These are phyloP conservation scores for Venturia pyrina DNA, from an alignment of 2,329 filamentous ascomycete species.

Conservation along the genomic window DNA sequence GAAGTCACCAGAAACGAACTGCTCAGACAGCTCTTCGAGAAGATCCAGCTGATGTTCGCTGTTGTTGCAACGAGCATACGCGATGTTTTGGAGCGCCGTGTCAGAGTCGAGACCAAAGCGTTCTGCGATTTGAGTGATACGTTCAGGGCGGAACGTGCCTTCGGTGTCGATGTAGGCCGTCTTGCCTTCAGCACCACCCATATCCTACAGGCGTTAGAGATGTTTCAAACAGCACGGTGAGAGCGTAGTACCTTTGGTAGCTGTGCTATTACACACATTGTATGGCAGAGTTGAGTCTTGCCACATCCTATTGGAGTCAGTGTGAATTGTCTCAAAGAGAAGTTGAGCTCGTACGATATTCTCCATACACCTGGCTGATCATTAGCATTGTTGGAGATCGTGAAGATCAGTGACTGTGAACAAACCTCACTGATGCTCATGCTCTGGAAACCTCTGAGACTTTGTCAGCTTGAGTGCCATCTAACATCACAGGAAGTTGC, in stretches of 20 bases:
- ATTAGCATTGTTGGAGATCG: not conserved
- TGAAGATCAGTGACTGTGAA: not conserved
- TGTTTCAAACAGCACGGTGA: not conserved
- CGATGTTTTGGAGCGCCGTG: conserved; percentile 55
- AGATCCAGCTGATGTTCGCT: conserved; percentile 57
- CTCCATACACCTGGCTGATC: conserved; percentile 39
- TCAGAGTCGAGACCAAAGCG: conserved; percentile 51
- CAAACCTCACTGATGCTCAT: conserved; percentile 54
- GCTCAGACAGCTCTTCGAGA: conserved; percentile 49
- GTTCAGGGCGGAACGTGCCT: conserved; percentile 57
- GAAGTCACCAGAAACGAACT: conserved; percentile 54
- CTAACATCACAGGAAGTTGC: not conserved
- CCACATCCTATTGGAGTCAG: conserved; percentile 40
- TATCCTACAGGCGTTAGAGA: conserved; percentile 31
- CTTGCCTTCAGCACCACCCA: conserved; percentile 58
- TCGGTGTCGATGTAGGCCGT: conserved; percentile 59
- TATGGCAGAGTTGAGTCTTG: conserved; percentile 61
- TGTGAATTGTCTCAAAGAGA: not conserved
- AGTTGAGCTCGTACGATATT: conserved; percentile 35
- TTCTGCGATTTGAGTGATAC: conserved; percentile 57
- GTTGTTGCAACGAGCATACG: conserved; percentile 54
- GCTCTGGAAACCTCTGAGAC: conserved; percentile 53
- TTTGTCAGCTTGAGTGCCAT: not conserved
- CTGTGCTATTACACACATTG: conserved; percentile 55
- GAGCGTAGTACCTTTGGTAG: conserved; percentile 34